These are phyloP conservation scores for Penicillium waksmanii DNA, from an alignment of 495 filamentous ascomycete genomes.

Conservation along the genomic window DNA sequence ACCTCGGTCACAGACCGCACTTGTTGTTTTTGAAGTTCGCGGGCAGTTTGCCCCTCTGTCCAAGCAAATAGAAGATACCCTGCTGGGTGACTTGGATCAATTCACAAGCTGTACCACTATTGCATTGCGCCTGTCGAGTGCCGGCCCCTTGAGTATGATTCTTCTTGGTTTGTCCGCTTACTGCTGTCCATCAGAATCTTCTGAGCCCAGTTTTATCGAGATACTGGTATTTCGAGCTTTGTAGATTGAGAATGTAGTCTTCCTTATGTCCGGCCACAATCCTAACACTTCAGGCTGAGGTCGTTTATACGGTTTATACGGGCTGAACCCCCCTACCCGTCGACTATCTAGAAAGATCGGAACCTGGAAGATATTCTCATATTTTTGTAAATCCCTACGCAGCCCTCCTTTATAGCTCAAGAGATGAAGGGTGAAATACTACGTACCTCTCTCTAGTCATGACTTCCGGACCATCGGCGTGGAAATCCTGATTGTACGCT, in stretches of 20 bases:
- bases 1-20: conserved; percentile 26
- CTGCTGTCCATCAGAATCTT: not conserved
- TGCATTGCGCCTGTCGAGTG: conserved; percentile 10
- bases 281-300: not conserved
- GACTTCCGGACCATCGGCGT: not conserved
- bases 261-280: not conserved
- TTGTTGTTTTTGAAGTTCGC: conserved; percentile 33
- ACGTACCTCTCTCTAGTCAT: not conserved
- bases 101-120: conserved; percentile 51
- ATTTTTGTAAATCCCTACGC: not conserved
- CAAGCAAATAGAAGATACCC: conserved; percentile 50
- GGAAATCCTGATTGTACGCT: conserved; percentile 32
- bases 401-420: not conserved
- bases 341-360: too few relatives aligned
- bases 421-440: not conserved
- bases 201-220: not conserved
- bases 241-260: not conserved
- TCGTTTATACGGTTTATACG: not conserved
- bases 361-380: too few relatives aligned
- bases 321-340: too few relatives aligned
- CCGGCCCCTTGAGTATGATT: not conserved
- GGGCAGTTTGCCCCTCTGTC: conserved; percentile 44
- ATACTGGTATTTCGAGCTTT: not conserved
- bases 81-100: conserved; percentile 46
- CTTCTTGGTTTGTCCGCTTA: not conserved